These are phyloP conservation scores for Tephrocybe sp. DNA, from an alignment of 768 basidiomycete species.

Conservation along the genomic window DNA sequence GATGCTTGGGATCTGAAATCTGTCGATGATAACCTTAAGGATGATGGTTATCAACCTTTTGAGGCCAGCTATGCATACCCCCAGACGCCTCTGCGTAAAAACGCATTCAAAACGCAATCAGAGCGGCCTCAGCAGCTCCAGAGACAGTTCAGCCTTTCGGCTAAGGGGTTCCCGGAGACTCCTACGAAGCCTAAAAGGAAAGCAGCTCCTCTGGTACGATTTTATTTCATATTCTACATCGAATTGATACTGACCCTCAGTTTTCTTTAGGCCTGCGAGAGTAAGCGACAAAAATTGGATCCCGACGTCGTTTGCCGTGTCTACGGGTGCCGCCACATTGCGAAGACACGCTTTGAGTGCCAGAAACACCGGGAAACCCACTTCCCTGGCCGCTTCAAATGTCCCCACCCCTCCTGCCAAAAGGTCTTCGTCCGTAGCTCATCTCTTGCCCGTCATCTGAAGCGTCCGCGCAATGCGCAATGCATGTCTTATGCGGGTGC, in stretches of 20 bases:
- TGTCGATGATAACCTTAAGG: constrained; percentile 7
- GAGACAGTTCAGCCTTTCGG: background rate
- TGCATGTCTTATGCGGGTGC: constrained; percentile 15
- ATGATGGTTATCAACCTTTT: constrained; percentile 14
- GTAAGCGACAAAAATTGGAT: constrained; percentile 17
- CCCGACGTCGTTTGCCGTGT: constrained; percentile 19
- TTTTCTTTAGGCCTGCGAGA: background rate
- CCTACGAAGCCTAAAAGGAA: constrained; percentile 11
- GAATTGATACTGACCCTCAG: background rate
- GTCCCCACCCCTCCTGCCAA: constrained; percentile 18
- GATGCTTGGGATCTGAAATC: constrained; percentile 6
- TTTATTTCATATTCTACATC: background rate
- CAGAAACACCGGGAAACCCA: constrained; percentile 25
- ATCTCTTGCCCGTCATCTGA: constrained; percentile 20
- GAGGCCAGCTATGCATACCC: background rate
- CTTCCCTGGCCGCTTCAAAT: constrained; percentile 21
- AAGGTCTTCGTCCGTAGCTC: constrained; percentile 21
- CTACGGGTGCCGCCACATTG: constrained; percentile 19
- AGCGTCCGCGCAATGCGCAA: constrained; percentile 12
- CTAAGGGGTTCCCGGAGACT: background rate
- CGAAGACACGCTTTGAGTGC: constrained; percentile 21
- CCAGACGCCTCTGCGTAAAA: background rate
- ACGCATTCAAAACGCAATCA: background rate
- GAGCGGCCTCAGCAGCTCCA: background rate
- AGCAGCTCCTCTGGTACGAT: background rate